Evolutionary conservation across 2,329 filamentous ascomycete species (phyloP).

Genomic region (Nigrograna mackinnonii): DNA sequence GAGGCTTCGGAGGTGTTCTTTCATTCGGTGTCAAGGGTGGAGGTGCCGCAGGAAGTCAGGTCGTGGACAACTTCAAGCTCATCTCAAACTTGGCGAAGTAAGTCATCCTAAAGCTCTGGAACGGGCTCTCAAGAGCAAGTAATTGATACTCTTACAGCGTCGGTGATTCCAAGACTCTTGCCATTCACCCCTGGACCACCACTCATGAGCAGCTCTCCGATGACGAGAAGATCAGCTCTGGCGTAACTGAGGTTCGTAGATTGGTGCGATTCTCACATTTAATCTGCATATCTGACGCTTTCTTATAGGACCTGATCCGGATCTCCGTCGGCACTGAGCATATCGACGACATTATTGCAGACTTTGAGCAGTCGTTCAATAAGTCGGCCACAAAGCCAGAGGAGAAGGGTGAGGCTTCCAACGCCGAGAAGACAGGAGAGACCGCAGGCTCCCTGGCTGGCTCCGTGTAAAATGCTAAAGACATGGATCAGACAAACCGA

Average conservation of each 20-base stretch:
- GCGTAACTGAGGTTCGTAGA: constrained; percentile 71
- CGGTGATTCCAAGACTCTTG: constrained; percentile 91
- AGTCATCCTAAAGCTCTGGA: constrained; percentile 4
- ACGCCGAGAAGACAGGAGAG: constrained; percentile 35
- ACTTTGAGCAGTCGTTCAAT: constrained; percentile 90
- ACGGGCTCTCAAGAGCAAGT: constrained; percentile 1
- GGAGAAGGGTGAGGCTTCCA: constrained; percentile 33
- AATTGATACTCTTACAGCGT: constrained; percentile 53
- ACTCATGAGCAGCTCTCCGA: constrained; percentile 91
- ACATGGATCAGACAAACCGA: constrained; percentile 4
- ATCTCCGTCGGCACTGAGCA: constrained; percentile 96
- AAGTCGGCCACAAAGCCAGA: constrained; percentile 52
- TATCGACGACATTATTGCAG: constrained; percentile 94
- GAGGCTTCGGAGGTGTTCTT: constrained; percentile 86
- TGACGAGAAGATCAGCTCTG: constrained; percentile 77
- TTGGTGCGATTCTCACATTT: not conserved
- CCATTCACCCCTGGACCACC: constrained; percentile 93
- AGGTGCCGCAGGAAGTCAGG: constrained; percentile 77
- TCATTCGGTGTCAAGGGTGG: constrained; percentile 94
- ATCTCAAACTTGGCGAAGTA: constrained; percentile 93
- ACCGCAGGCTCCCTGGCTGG: constrained; percentile 32
- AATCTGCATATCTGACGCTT: constrained; percentile 10
- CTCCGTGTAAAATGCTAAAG: constrained; percentile 21
- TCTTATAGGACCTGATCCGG: constrained; percentile 76
- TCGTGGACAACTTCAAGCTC: constrained; percentile 93